Evolutionary conservation across 2,329 filamentous ascomycete genomes (phyloP).

Genomic region (Fusarium newnesense): DNA sequence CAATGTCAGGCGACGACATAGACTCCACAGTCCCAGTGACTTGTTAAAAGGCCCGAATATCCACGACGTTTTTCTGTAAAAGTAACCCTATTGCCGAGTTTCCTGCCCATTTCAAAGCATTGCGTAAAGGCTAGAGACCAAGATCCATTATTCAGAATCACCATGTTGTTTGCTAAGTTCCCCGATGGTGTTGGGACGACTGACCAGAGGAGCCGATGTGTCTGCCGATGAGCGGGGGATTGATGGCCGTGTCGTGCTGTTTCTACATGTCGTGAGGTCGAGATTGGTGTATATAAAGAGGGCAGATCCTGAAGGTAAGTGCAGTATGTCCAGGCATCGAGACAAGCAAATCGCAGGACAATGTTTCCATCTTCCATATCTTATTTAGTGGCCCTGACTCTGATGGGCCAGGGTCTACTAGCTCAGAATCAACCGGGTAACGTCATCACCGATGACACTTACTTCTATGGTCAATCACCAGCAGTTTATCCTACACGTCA

Average conservation of each 20-base stretch:
- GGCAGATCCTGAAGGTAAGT: not conserved
- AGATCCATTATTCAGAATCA: not conserved
- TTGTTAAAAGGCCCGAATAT: constrained; percentile 13
- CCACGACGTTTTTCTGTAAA: not conserved
- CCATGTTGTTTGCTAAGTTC: not conserved
- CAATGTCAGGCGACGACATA: not conserved
- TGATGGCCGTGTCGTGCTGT: not conserved
- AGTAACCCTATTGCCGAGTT: not conserved
- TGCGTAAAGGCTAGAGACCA: not conserved
- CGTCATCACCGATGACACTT: not conserved
- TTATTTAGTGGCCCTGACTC: not conserved
- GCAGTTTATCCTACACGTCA: constrained; percentile 8
- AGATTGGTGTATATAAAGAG: not conserved
- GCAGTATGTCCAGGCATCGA: not conserved
- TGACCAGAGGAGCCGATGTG: not conserved
- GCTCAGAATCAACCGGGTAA: not conserved
- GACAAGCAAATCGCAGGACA: not conserved
- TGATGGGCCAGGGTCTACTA: not conserved
- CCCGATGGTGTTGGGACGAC: not conserved
- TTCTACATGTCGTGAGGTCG: not conserved
- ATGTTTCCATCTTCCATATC: not conserved
- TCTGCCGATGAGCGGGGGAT: constrained; percentile 3
- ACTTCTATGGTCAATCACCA: constrained; percentile 11
- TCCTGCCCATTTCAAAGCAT: not conserved
- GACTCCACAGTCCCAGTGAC: not conserved